Base-by-base conservation (phyloP, 768 basidiomycete genomes). In the Guyanaporus albipodus region DNA sequence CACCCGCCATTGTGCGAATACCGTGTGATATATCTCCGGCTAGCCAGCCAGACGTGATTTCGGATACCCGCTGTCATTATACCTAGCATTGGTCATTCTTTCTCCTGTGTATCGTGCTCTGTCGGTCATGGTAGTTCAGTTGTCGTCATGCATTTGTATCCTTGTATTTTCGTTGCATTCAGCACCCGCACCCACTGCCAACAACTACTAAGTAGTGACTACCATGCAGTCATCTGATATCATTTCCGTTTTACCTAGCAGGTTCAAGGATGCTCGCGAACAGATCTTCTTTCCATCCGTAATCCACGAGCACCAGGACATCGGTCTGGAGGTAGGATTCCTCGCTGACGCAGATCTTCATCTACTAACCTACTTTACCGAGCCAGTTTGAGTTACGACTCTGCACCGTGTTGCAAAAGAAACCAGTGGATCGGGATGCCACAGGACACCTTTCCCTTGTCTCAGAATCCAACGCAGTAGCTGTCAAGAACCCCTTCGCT, bases 341-440 rank as follows among this genome's bases (percentile, higher is more conserved):
- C 15, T 40, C 4, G 18, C 7, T 15, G 0, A 29, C 27, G 7
- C 32, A 14, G 17, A 21, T 28, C 38, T 46, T 39, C 35, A 49
- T 19, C 27, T 17, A 36, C 12, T 11, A 8, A 26, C 3, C 9
- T 23, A 11, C 18, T 34, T 34, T 29, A 34, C 18, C 44, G 48
- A 34, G 14, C 10, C 58, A 96, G 94, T 96, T 89, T 64, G 79
- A 95, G 67, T 79, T 97, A 47, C 77, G 87, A 50, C 67, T 89
- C 32, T 96, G 92, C 56, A 87, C 91, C 11, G 87, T 91, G 0
- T 70, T 97, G 33, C 83, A 85, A 57, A 77, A 89, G 57, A 97
- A 96, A 64, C 79, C 82, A 4, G 59, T 60, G 22, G 70, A 71
- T n/a, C 73, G 73, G 23, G 73, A 73, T 27, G 73, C 72, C 34